Conservation (phyloP, 148 eudicot species). For the Agrostemma githago region DNA sequence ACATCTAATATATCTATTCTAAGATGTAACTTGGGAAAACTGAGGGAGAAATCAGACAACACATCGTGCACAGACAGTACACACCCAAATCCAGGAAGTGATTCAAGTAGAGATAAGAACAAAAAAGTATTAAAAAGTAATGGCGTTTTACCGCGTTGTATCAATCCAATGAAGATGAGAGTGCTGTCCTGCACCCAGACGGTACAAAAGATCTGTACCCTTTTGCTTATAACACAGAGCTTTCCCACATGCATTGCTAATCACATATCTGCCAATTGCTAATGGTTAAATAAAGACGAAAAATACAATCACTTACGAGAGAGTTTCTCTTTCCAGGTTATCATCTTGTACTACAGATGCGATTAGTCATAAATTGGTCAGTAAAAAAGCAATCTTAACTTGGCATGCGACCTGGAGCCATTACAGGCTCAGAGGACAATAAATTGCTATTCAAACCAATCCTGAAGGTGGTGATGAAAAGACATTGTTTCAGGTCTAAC, state of each 20-base stretch:
- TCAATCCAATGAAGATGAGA: constrained; percentile 88
- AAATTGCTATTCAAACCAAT: neutral
- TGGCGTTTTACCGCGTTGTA: constrained; percentile 48
- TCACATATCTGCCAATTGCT: constrained; percentile 69
- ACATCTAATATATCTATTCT: neutral
- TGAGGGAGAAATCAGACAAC: neutral
- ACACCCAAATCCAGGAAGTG: neutral
- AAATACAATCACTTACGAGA: neutral
- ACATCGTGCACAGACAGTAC: neutral
- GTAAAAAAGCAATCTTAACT: neutral
- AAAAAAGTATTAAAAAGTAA: neutral
- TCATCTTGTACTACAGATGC: neutral
- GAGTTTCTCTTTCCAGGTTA: neutral
- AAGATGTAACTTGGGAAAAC: neutral
- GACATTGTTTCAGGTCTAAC: neutral
- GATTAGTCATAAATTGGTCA: neutral
- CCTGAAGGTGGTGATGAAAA: neutral
- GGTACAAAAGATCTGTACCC: constrained; percentile 65
- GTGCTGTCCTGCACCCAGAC: constrained; percentile 57
- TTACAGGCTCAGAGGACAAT: neutral
- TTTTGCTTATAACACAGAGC: constrained; percentile 76
- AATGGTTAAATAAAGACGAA: neutral
- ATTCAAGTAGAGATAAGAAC: neutral
- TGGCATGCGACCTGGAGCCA: neutral
- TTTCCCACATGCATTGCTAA: constrained; percentile 86